A percentile compares a stretch with the other conserved stretches of the same genome.
These are phyloP conservation scores for Botryosphaeria dothidea DNA, from an alignment of 2,329 filamentous ascomycete species.

Conservation along the genomic window DNA sequence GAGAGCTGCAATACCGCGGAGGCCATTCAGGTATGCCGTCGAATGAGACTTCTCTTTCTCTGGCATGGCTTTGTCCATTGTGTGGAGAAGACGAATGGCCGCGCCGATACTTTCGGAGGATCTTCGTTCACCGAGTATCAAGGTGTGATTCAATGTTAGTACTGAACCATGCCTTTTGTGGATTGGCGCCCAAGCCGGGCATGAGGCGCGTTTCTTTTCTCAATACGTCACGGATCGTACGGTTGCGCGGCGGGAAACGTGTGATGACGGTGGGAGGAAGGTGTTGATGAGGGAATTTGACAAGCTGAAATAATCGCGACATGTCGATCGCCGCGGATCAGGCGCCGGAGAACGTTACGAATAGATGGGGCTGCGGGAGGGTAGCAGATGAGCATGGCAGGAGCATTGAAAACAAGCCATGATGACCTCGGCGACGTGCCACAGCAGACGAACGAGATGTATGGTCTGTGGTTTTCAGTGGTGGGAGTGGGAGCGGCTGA, in stretches of 20 bases:
- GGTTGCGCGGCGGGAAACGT: background rate
- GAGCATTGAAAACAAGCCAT: background rate
- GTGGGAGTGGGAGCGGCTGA: background rate
- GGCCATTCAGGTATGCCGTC: constrained; percentile 2
- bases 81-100: background rate
- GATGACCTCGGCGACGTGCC: background rate
- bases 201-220: background rate
- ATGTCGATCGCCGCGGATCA: background rate
- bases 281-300: background rate
- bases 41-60: background rate
- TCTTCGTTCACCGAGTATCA: background rate
- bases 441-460: background rate
- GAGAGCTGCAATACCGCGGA: constrained; percentile 5
- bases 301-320: background rate
- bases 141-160: no score
- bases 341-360: background rate
- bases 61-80: background rate
- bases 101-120: background rate
- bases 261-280: background rate
- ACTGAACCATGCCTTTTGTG: no score
- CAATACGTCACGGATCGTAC: background rate
- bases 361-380: background rate
- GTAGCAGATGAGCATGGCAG: background rate
- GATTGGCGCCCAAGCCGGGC: background rate
- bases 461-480: no score